phyloP scores from a whole-genome alignment of 1,284 basidiomycete genomes.

The Porodaedalea pini region DNA sequence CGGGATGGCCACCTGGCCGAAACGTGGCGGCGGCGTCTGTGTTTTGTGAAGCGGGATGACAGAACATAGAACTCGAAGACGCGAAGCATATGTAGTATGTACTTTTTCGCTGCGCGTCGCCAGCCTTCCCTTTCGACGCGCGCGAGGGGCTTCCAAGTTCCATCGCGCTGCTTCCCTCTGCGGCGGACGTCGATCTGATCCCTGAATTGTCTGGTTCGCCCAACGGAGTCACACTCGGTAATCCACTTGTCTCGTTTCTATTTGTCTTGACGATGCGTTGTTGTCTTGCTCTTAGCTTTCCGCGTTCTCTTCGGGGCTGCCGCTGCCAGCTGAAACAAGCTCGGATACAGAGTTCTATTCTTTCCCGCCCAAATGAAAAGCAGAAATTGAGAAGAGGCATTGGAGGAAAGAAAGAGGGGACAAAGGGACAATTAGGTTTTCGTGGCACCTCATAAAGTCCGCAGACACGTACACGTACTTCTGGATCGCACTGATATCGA shows the following conservation, averaged over 20 bases:
- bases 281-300: neutral
- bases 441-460: slow-evolving; percentile 4
- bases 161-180: neutral
- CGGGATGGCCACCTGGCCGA: neutral
- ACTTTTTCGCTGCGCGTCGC: neutral
- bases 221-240: neutral
- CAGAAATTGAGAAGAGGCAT: neutral
- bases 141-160: no score
- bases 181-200: slow-evolving; percentile 1
- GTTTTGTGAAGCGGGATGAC: neutral
- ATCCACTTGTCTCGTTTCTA: neutral
- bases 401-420: neutral
- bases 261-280: neutral
- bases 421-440: neutral
- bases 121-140: neutral
- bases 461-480: neutral
- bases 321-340: neutral
- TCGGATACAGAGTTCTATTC: neutral
- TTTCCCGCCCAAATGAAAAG: neutral
- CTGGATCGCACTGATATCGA: slow-evolving; percentile 1
- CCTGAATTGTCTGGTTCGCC: neutral
- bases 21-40: slow-evolving; percentile 2
- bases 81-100: neutral
- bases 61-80: neutral
- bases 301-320: neutral